Evolutionary conservation across 805 yeast species (phyloP).

Genomic region (Candida bentonensis): DNA sequence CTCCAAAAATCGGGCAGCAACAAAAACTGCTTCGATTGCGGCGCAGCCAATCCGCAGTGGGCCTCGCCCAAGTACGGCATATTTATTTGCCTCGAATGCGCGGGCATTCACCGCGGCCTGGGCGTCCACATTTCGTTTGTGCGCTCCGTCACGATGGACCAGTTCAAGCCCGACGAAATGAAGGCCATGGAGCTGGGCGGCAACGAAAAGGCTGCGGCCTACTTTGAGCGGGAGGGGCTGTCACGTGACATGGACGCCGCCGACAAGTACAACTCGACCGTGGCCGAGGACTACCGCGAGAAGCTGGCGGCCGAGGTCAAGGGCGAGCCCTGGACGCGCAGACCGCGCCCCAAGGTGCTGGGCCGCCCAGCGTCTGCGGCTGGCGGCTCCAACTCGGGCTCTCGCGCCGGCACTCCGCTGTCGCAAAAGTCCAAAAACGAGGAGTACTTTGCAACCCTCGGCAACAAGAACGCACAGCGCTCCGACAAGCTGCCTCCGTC

Average conservation of each 20-base stretch:
- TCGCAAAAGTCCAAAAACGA: conserved; percentile 52
- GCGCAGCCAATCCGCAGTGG: conserved; percentile 97
- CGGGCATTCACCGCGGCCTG: conserved; percentile 82
- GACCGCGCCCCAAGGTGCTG: conserved; percentile 20
- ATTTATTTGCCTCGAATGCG: conserved; percentile 94
- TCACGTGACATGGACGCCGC: conserved; percentile 50
- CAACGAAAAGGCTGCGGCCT: conserved; percentile 57
- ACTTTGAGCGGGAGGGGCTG: conserved; percentile 59
- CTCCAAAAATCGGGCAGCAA: conserved; percentile 73
- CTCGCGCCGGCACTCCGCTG: neutral
- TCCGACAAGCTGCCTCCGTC: conserved; percentile 79
- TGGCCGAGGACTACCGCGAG: conserved; percentile 90
- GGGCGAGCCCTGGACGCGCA: conserved; percentile 54
- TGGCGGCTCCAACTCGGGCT: conserved; percentile 2
- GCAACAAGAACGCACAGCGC: conserved; percentile 54
- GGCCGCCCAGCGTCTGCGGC: conserved; percentile 5
- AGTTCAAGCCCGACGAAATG: conserved; percentile 87
- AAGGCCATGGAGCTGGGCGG: conserved; percentile 91
- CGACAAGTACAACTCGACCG: conserved; percentile 70
- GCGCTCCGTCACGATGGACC: conserved; percentile 95
- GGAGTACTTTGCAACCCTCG: conserved; percentile 66
- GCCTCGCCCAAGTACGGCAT: conserved; percentile 97
- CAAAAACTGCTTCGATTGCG: conserved; percentile 86
- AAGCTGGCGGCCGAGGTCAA: conserved; percentile 62
- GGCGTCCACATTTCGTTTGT: conserved; percentile 97